Base-by-base conservation (phyloP, 805 yeast genomes). In the Candida awuae region DNA sequence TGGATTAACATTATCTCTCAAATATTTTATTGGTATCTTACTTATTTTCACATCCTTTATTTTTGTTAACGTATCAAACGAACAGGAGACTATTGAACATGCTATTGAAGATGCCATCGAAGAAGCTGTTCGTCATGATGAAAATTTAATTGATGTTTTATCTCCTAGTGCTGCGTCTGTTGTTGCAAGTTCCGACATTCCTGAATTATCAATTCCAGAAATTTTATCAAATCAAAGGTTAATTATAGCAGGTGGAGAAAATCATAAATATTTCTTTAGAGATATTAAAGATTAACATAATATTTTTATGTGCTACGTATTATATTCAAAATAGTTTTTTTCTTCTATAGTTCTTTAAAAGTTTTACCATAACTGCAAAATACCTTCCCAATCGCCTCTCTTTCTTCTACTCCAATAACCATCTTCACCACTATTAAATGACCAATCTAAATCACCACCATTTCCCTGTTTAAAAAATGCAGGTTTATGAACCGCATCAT, bases 381-480 rank as follows among this genome's bases (percentile, higher is more conserved):
- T 54, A 19, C 65, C 79, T 14, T 60, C 56, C 92, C 92, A 83
- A 48, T 80, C 74, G 5, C 65, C 65, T 7, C 59, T 61, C 50
- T 68, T 71, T 52, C 97, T 76, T 51, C 84, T 73, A 45, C 73
- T 75, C 97, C 97, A 87, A 56, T 87, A 87, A 51, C 80, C 68
- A 32, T 65, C 61, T 1, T 66, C 66, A 1, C 94, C 95, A 20
- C 55, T 63, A 29, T 69, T 70, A 38, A 68, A 66, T 16, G 64
- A 66, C 78, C 84, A 84, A 38, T 69, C 74, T 6, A 50, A 47
- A 17, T 52, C 58, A 29, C 52, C 51, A 30, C 52, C 51, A 8
- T 46, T 60, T 14, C 63, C 67, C 5, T 59, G 63, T 43, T 69
- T 66, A 65, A 88, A 88, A 54, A 79, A 87, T 16, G 59, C 56